A percentile compares a stretch with the other conserved stretches of the same genome.
Evolutionary conservation across 2,329 filamentous ascomycete genomes (phyloP).

Genomic region (Monilinia fructigena): DNA sequence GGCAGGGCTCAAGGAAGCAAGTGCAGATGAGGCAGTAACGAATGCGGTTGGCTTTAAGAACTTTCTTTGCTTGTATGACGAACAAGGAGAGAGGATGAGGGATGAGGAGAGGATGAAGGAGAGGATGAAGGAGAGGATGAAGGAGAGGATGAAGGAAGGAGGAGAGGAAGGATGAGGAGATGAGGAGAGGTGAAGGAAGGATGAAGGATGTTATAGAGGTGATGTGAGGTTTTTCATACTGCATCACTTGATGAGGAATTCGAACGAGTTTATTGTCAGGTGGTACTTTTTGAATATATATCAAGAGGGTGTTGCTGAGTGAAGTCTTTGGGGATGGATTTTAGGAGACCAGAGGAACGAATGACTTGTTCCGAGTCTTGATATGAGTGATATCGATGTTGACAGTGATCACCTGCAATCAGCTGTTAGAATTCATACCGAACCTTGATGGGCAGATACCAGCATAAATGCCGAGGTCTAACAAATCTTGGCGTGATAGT

Average conservation of each 20-base stretch:
- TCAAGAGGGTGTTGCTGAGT: not conserved
- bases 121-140: too few relatives aligned
- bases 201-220: too few relatives aligned
- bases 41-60: too few relatives aligned
- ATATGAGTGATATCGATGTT: constrained; percentile 12
- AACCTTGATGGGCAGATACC: not conserved
- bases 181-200: too few relatives aligned
- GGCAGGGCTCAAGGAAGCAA: too few relatives aligned
- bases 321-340: not conserved
- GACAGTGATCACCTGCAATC: not conserved
- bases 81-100: too few relatives aligned
- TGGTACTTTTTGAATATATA: not conserved
- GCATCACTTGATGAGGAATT: not conserved
- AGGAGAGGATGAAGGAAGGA: too few relatives aligned
- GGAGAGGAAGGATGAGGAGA: too few relatives aligned
- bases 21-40: too few relatives aligned
- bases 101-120: too few relatives aligned
- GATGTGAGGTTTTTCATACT: too few relatives aligned
- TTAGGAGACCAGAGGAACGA: not conserved
- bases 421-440: not conserved
- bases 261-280: not conserved
- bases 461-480: not conserved
- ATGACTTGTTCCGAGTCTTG: not conserved
- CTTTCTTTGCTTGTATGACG: too few relatives aligned
- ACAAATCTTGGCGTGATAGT: not conserved